Conservation (phyloP, 2,329 filamentous ascomycete genomes). For the Trichoderma atrobrunneum region DNA sequence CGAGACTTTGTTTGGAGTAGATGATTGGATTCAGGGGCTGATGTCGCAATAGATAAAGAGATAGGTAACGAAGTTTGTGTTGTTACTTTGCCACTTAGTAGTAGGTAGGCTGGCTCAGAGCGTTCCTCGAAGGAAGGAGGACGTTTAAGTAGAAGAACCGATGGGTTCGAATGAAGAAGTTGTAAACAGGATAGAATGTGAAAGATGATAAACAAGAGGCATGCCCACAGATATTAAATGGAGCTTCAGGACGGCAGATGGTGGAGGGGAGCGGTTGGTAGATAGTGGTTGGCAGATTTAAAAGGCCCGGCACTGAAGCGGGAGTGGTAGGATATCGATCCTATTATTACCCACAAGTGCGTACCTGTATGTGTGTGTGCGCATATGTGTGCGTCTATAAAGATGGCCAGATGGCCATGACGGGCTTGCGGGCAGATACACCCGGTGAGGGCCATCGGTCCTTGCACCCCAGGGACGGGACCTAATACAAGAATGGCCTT, state of each 20-base stretch:
- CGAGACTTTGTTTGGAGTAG: not conserved
- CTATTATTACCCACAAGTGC: conserved; percentile 16
- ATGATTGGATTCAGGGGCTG: not conserved
- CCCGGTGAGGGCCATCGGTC: conserved; percentile 20
- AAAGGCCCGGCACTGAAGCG: conserved; percentile 49
- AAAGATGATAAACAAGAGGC: conserved; percentile 38
- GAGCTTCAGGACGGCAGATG: conserved; percentile 44
- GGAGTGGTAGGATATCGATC: conserved; percentile 39
- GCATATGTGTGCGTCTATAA: conserved; percentile 7
- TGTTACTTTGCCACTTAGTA: not conserved
- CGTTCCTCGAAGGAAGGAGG: not conserved
- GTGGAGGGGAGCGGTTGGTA: conserved; percentile 43
- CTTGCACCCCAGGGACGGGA: conserved; percentile 40
- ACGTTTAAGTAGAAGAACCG: not conserved
- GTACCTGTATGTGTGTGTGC: not conserved
- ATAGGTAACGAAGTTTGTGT: not conserved
- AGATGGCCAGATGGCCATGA: conserved; percentile 7
- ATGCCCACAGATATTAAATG: conserved; percentile 38
- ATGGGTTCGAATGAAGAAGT: not conserved
- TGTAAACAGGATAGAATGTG: conserved; percentile 22
- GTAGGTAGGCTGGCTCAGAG: not conserved
- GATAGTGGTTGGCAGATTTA: conserved; percentile 38
- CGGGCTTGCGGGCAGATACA: conserved; percentile 12
- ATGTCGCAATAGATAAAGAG: not conserved
- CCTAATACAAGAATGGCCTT: conserved; percentile 26